Percentiles rank a stretch among this genome's conserved stretches.
phyloP scores from a whole-genome alignment of 73 alveolate genomes.

The Durusdinium trenchii region DNA sequence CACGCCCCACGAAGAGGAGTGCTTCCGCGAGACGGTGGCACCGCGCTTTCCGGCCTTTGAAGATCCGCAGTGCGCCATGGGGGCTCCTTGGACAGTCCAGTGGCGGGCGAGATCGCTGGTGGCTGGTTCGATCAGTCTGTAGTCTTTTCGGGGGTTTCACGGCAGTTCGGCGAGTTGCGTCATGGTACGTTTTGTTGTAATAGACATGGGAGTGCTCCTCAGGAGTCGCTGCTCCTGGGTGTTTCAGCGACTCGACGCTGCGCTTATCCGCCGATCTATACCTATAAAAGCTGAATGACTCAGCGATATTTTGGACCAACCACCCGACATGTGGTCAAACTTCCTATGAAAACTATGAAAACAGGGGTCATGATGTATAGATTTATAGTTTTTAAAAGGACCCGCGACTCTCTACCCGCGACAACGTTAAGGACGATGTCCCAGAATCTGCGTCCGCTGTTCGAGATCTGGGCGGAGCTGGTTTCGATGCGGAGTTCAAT shows the following conservation, averaged over 20 bases:
- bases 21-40: slow-evolving; percentile 12
- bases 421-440: no score
- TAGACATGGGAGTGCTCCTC: background rate
- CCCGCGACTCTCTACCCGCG: no score
- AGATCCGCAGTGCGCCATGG: slow-evolving; percentile 40
- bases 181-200: background rate
- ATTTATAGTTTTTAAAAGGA: no score
- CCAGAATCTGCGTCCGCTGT: no score
- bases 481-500: no score
- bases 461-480: no score
- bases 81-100: slow-evolving; percentile 26
- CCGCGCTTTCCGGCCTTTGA: background rate
- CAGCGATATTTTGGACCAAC: no score
- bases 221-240: background rate
- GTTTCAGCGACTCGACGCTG: background rate
- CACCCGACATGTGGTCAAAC: no score
- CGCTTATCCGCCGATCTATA: background rate
- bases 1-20: background rate
- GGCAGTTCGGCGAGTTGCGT: background rate
- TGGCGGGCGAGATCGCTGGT: background rate
- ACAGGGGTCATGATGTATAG: no score
- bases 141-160: background rate
- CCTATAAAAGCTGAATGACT: background rate
- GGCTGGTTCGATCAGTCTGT: background rate
- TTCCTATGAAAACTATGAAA: no score